Percentiles rank a stretch among this genome's conserved stretches.
Conservation (phyloP, 805 yeast genomes). For the Suhomyces pyralidae region DNA sequence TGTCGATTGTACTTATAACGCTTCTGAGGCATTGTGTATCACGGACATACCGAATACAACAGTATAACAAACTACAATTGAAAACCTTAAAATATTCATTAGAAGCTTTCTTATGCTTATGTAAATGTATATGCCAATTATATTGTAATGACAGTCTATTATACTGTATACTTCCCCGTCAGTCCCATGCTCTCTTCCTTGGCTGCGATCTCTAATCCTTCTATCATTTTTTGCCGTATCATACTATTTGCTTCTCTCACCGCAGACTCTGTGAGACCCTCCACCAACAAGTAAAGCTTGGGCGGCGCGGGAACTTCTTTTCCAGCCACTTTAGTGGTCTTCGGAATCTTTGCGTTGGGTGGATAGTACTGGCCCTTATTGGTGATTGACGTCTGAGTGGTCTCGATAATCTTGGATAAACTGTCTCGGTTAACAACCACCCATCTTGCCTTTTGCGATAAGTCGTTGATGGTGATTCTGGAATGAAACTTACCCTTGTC, state of each 20-base stretch:
- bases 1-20: too few relatives aligned
- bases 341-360: slow-evolving; percentile 39
- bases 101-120: too few relatives aligned
- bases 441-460: slow-evolving; percentile 82
- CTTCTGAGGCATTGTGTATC: too few relatives aligned
- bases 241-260: slow-evolving; percentile 59
- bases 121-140: not conserved
- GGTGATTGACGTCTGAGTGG: slow-evolving; percentile 74
- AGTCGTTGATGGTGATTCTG: slow-evolving; percentile 73
- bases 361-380: slow-evolving; percentile 72
- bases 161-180: slow-evolving; percentile 50
- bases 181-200: slow-evolving; percentile 42
- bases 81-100: too few relatives aligned
- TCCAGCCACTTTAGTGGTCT: slow-evolving; percentile 48
- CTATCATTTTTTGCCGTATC: slow-evolving; percentile 52
- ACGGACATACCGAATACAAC: too few relatives aligned
- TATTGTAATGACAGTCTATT: slow-evolving; percentile 1
- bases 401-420: slow-evolving; percentile 60
- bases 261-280: slow-evolving; percentile 60
- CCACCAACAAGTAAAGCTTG: slow-evolving; percentile 74
- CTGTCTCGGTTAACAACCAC: slow-evolving; percentile 66
- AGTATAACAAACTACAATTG: too few relatives aligned
- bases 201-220: slow-evolving; percentile 52
- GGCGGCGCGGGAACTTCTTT: slow-evolving; percentile 56
- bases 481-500: slow-evolving; percentile 60